These are phyloP conservation scores for Chaetomium tenue DNA, from an alignment of 495 filamentous ascomycete species.

Conservation along the genomic window DNA sequence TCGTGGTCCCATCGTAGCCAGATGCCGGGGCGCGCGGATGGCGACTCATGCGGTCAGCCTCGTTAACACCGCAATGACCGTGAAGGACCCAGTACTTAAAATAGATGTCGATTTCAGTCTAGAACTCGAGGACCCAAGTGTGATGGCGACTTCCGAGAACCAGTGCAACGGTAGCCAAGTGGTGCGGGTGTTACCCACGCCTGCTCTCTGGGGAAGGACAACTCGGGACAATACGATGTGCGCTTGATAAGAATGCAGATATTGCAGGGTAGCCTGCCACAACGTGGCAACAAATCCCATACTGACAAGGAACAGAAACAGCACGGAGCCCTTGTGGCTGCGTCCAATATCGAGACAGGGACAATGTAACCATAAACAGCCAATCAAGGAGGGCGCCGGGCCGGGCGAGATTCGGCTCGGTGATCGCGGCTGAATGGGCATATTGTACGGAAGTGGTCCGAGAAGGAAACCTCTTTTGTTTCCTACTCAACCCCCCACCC, in stretches of 20 bases:
- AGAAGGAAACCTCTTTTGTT: neutral
- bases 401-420: neutral
- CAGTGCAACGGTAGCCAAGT: neutral
- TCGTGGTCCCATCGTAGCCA: neutral
- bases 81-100: neutral
- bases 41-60: conserved; percentile 1
- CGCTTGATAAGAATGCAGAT: neutral
- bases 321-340: conserved; percentile 7
- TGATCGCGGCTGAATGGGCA: conserved; percentile 17
- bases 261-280: neutral
- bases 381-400: neutral
- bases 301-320: neutral
- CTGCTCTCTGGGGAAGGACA: too few species aligned
- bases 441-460: conserved; percentile 5
- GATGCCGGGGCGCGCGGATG: neutral
- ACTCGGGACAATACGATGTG: neutral
- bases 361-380: neutral
- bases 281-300: conserved; percentile 10
- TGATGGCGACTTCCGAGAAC: neutral
- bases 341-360: conserved; percentile 16
- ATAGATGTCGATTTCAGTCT: neutral
- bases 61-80: neutral
- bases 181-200: neutral
- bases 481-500: neutral
- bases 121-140: neutral